Percentiles rank a stretch among this genome's conserved stretches.
Evolutionary conservation across 2,329 filamentous ascomycete genomes (phyloP).

Genomic region (Fusarium camptoceras): DNA sequence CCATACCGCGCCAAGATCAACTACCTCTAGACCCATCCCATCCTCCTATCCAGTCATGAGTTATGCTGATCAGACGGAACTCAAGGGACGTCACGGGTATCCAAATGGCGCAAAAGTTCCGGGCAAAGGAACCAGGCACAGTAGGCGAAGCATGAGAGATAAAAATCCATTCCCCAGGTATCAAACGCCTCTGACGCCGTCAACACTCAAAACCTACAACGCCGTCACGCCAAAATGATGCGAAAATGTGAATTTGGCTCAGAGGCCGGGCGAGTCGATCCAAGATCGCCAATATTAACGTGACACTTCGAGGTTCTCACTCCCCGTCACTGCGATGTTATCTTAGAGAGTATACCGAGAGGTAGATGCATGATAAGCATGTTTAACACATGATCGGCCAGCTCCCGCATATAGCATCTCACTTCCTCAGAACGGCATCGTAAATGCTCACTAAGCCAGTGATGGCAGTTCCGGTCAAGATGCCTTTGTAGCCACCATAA

Average conservation of each 20-base stretch:
- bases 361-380: background rate
- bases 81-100: background rate
- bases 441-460: conserved; percentile 78
- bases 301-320: conserved; percentile 1
- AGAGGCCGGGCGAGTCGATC: conserved; percentile 6
- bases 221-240: conserved; percentile 43
- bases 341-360: conserved; percentile 1
- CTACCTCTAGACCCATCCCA: background rate
- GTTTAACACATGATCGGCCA: background rate
- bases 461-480: conserved; percentile 76
- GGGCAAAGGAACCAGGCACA: conserved; percentile 6
- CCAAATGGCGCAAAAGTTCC: background rate
- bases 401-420: conserved; percentile 40
- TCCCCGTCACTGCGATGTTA: background rate
- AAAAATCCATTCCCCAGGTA: conserved; percentile 43
- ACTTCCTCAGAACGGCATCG: conserved; percentile 80
- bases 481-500: conserved; percentile 77
- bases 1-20: conserved; percentile 20
- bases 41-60: background rate
- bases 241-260: conserved; percentile 19
- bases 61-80: background rate
- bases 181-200: conserved; percentile 49
- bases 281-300: conserved; percentile 5
- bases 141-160: conserved; percentile 19
- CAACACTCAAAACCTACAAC: conserved; percentile 49